Conservation (phyloP, 768 basidiomycete species). For the Boletus rubescentipes region DNA sequence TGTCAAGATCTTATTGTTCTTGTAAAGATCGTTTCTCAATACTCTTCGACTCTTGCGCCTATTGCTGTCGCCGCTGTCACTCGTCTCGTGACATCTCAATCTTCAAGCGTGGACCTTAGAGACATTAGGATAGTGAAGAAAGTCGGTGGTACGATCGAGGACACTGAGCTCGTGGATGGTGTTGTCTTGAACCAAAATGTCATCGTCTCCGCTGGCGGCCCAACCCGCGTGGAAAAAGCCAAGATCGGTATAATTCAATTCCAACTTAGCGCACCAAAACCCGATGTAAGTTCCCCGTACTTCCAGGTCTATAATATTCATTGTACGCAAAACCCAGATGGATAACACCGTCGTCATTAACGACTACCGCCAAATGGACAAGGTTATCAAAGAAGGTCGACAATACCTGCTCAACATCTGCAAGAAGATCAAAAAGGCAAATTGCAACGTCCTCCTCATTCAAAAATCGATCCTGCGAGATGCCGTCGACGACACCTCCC, state of each 20-base stretch:
- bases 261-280: slow-evolving; percentile 96
- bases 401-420: slow-evolving; percentile 97
- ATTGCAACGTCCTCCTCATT: slow-evolving; percentile 97
- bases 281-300: slow-evolving; percentile 64
- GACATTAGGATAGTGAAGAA: slow-evolving; percentile 98
- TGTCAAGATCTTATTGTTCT: slow-evolving; percentile 8
- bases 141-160: slow-evolving; percentile 98
- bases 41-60: slow-evolving; percentile 96
- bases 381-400: slow-evolving; percentile 98
- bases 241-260: slow-evolving; percentile 99
- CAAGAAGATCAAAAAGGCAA: slow-evolving; percentile 99
- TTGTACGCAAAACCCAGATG: slow-evolving; percentile 59
- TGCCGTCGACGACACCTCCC: slow-evolving; percentile 96
- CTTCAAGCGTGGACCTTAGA: slow-evolving; percentile 93
- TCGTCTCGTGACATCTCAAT: slow-evolving; percentile 82
- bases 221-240: slow-evolving; percentile 94
- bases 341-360: slow-evolving; percentile 99
- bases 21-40: slow-evolving; percentile 93
- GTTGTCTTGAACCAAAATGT: slow-evolving; percentile 98
- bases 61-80: slow-evolving; percentile 97
- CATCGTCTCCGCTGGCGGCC: slow-evolving; percentile 86
- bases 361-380: slow-evolving; percentile 99
- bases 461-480: slow-evolving; percentile 99
- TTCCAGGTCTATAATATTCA: not conserved
- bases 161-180: slow-evolving; percentile 95